Conservation (phyloP, 2,329 filamentous ascomycete genomes). For the Ceratocystis eucalypticola region DNA sequence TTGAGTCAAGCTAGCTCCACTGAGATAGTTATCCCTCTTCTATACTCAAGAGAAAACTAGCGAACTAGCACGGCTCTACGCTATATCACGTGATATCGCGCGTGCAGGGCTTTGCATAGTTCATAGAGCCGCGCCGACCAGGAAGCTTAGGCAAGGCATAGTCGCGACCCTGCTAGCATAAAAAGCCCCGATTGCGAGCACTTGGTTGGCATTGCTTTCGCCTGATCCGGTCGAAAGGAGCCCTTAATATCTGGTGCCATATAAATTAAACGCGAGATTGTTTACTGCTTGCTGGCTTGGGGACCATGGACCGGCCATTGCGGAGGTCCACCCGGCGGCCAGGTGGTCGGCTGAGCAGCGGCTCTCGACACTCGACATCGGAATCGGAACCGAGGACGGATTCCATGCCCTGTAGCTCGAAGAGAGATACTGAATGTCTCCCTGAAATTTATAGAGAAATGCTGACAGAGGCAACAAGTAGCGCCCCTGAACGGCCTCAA, state of each 20-base stretch:
- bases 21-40: background rate
- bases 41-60: background rate
- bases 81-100: background rate
- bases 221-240: background rate
- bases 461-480: conserved; percentile 4
- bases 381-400: background rate
- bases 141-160: background rate
- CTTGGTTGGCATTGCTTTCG: background rate
- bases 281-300: background rate
- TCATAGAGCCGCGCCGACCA: background rate
- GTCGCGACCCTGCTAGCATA: background rate
- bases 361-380: background rate
- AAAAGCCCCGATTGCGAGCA: background rate
- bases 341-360: background rate
- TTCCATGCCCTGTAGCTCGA: background rate
- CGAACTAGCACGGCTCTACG: background rate
- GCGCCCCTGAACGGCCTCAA: background rate
- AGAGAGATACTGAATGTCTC: background rate
- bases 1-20: too few species aligned
- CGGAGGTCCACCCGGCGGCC: conserved; percentile 7
- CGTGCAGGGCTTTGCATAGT: background rate
- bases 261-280: background rate
- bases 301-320: conserved; percentile 6
- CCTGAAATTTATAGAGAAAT: conserved; percentile 15
- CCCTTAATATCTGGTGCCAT: too few species aligned